Base-by-base conservation (phyloP, 2,329 filamentous ascomycete genomes). In the Colletotrichum musae region DNA sequence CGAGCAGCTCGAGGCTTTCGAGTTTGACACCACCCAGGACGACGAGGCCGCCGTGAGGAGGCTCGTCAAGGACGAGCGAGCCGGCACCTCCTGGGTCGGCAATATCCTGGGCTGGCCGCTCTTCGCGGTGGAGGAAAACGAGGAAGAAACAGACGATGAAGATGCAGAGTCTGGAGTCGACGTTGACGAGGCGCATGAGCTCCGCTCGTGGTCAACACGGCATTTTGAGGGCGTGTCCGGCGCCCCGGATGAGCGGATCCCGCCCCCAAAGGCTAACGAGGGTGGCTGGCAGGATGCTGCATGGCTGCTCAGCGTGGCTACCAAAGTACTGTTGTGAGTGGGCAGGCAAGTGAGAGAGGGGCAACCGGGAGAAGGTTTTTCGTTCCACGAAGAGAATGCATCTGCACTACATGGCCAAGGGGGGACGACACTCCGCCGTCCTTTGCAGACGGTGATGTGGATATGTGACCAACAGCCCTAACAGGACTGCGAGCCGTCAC, bases 231-330 rank as follows among this genome's bases (percentile, higher is more conserved):
- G 82, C 51, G 77, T 83, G 59, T 78, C 81, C 3, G 80, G 76
- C 36, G 65, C 77, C n/a, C 76, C 82, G 0, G 81, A 85, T 56
- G 85, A 87, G 57, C 78, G 78, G 10, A 80, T 90, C 75, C 87
- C 75, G 39, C 81, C 83, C 10, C 81, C 82, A 58, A 84, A 84
- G 50, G 80, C 83, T 9, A 85, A 91, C 59, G 85, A 88, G 51
- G 89, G 88, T 16, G 86, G 86, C 9, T 92, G 90, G 90, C 85
- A 88, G 67, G 91, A 92, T 77, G 90, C 89, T 28, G 89, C 89
- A 16, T 93, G 90, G 91, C 78, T 93, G 54, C 78, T 92, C 64
- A 90, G 86, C 71, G 89, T 92, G 71, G 90, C 89, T 12, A 86
- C 86, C 28, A 90, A 89, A 74, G 87, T 91, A 52, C 80, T 91